phyloP scores from a whole-genome alignment of 371 early-diverging fungal genomes.

The Funneliformis caledonium region DNA sequence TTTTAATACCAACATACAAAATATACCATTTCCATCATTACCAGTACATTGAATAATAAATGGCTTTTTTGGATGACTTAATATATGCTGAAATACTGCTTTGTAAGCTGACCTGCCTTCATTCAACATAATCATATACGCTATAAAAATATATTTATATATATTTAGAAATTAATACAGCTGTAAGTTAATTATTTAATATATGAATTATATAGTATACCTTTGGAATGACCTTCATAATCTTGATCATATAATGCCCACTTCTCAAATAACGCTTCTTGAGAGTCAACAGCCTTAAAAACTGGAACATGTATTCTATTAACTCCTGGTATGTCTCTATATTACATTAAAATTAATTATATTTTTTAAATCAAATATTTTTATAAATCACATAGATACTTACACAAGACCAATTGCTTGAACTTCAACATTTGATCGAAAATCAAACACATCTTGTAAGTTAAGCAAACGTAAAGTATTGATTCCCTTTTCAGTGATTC shows the following conservation, averaged over 20 bases:
- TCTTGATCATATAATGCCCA: conserved; percentile 66
- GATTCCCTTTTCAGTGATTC: conserved; percentile 55
- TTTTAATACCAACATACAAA: conserved; percentile 71
- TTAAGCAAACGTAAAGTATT: conserved; percentile 53
- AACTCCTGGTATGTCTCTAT: conserved; percentile 44
- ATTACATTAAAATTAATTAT: not conserved
- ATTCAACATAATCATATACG: conserved; percentile 59
- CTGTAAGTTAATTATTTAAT: not conserved
- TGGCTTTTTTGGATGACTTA: conserved; percentile 58
- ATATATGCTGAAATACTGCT: conserved; percentile 58
- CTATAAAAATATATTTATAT: conserved; percentile 40
- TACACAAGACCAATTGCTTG: conserved; percentile 56
- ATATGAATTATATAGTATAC: conserved; percentile 36
- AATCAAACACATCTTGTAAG: conserved; percentile 60
- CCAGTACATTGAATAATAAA: conserved; percentile 88
- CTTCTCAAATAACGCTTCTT: conserved; percentile 59
- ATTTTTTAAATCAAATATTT: not conserved
- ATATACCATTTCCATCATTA: conserved; percentile 88
- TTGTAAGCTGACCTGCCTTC: conserved; percentile 55
- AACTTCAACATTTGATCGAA: conserved; percentile 59
- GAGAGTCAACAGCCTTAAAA: conserved; percentile 63
- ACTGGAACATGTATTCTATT: conserved; percentile 59
- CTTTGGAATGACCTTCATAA: conserved; percentile 60
- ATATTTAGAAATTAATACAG: too few species aligned
- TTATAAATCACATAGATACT: not conserved